Evolutionary conservation across 345 rosid genomes (phyloP).

Genomic region (Carallia brachiata): DNA sequence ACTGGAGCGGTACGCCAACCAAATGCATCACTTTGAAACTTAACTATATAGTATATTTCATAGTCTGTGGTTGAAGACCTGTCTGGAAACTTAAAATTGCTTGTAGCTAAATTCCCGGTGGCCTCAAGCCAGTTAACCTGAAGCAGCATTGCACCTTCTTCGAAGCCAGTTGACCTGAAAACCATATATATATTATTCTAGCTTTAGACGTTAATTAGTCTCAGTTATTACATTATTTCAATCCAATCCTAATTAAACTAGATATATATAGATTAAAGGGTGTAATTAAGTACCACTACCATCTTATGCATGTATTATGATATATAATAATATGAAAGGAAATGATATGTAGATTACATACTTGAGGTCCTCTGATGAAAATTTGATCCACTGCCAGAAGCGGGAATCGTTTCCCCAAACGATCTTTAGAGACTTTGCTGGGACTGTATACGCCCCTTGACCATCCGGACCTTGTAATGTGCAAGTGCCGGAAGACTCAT

Average conservation of each 20-base stretch:
- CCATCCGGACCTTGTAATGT: not conserved
- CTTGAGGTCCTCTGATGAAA: slow-evolving; percentile 6
- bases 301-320: not conserved
- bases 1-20: slow-evolving; percentile 35
- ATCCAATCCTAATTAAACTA: not conserved
- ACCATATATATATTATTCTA: not conserved
- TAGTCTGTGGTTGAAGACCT: not conserved
- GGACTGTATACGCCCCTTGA: slow-evolving; percentile 2
- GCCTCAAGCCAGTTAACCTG: slow-evolving; percentile 41
- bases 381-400: slow-evolving; percentile 20
- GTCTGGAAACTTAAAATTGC: not conserved
- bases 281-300: not conserved
- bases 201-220: no score
- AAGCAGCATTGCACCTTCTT: slow-evolving; percentile 17
- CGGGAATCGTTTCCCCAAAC: slow-evolving; percentile 29
- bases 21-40: slow-evolving; percentile 36
- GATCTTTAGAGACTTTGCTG: slow-evolving; percentile 24
- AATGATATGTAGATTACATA: not conserved
- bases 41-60: slow-evolving; percentile 18
- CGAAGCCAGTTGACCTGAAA: slow-evolving; percentile 22
- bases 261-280: no score
- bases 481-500: not conserved
- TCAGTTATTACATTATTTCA: no score
- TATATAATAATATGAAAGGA: not conserved
- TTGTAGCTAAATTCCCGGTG: slow-evolving; percentile 18